phyloP scores from a whole-genome alignment of 2,329 filamentous ascomycete species.

The Phaeosphaeria sp. region DNA sequence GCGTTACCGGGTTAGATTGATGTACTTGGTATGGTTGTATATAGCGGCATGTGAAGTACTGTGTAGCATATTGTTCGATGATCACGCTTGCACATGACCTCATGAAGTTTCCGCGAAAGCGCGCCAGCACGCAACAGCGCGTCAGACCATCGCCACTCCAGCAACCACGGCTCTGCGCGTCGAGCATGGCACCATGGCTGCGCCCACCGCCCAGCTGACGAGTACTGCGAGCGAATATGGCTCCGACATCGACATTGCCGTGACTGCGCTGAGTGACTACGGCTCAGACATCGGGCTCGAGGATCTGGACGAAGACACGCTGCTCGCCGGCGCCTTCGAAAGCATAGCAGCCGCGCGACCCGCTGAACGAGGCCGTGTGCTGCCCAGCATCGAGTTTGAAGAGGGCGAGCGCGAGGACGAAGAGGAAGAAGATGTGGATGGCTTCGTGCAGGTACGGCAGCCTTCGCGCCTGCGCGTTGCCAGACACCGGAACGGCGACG shows the following conservation, averaged over 20 bases:
- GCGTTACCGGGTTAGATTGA: slow-evolving; percentile 42
- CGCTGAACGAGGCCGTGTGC: slow-evolving; percentile 8
- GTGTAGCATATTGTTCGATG: too few species aligned
- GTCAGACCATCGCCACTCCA: slow-evolving; percentile 9
- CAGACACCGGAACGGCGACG: slow-evolving; percentile 6
- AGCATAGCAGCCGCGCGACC: slow-evolving; percentile 9
- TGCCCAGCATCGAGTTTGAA: slow-evolving; percentile 33
- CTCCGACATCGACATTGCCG: slow-evolving; percentile 63
- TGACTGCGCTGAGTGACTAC: slow-evolving; percentile 63
- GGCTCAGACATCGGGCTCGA: slow-evolving; percentile 65
- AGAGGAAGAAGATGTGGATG: slow-evolving; percentile 41
- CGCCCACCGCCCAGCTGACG: slow-evolving; percentile 13
- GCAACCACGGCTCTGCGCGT: not conserved
- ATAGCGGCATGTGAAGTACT: too few species aligned
- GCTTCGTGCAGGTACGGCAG: slow-evolving; percentile 56
- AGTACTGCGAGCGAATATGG: slow-evolving; percentile 64
- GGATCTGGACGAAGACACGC: slow-evolving; percentile 64
- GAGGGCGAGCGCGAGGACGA: slow-evolving; percentile 27
- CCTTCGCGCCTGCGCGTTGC: slow-evolving; percentile 27
- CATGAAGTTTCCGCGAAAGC: slow-evolving; percentile 20
- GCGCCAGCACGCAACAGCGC: slow-evolving; percentile 14
- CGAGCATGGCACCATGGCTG: slow-evolving; percentile 37
- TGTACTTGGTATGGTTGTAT: slow-evolving; percentile 6
- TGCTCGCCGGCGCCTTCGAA: slow-evolving; percentile 22
- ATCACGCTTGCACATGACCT: slow-evolving; percentile 15